phyloP scores from a whole-genome alignment of 2,329 filamentous ascomycete genomes.

The Teratosphaeria nubilosa region DNA sequence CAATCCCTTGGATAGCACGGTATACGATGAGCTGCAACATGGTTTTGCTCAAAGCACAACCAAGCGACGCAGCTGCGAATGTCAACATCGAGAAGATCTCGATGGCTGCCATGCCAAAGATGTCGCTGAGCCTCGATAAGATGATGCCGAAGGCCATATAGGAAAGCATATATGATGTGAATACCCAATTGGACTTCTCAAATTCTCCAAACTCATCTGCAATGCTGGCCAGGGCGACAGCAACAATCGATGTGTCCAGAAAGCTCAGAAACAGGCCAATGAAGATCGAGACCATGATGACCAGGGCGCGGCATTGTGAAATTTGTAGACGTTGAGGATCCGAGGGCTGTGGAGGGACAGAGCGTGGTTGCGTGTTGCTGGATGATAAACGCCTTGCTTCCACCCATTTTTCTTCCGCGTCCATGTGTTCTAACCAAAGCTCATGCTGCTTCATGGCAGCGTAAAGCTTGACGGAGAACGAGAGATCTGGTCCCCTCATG shows the following conservation, averaged over 20 bases:
- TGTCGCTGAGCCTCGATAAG: constrained; percentile 45
- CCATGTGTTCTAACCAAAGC: background rate
- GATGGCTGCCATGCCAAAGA: constrained; percentile 44
- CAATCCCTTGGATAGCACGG: constrained; percentile 23
- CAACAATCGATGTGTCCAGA: constrained; percentile 51
- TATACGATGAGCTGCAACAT: constrained; percentile 32
- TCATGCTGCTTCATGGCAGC: background rate
- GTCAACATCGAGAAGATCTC: constrained; percentile 43
- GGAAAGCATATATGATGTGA: constrained; percentile 29
- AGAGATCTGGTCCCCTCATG: background rate
- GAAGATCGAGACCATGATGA: background rate
- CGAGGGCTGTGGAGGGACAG: background rate
- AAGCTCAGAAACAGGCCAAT: constrained; percentile 41
- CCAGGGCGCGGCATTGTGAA: background rate
- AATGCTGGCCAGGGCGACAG: constrained; percentile 49
- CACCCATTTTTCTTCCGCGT: background rate
- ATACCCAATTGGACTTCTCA: constrained; percentile 13
- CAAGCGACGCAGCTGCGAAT: constrained; percentile 49
- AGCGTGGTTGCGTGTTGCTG: background rate
- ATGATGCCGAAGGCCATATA: constrained; percentile 49
- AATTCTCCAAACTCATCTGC: constrained; percentile 40
- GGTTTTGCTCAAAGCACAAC: constrained; percentile 39
- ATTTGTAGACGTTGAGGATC: background rate
- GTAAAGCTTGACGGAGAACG: background rate
- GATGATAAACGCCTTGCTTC: background rate